Base-by-base conservation (phyloP, 2,329 filamentous ascomycete species). In the Aspergillus sp. region DNA sequence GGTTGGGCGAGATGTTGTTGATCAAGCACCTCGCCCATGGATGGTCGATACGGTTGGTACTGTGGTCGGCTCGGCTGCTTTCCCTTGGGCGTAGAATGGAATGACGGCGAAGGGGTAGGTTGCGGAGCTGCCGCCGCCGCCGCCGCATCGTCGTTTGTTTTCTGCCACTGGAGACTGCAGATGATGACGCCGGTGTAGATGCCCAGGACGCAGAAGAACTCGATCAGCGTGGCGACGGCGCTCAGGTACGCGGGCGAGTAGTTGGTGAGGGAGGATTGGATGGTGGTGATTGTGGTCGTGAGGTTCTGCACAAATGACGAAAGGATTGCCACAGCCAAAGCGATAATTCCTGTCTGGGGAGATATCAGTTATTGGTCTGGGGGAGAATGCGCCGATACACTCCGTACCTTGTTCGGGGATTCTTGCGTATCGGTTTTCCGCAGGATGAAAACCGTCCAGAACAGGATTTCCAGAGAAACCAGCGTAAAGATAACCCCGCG, bases 391-490 rank as follows among this genome's bases (percentile, higher is more conserved):
- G 22, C 32, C 30, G n/a, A 35, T n/a, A 11, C 14, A 2, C 35
- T 38, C 8, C 26, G 32, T 45, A 47, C 45, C 35, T 48, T 41
- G 14, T 16, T 48, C 13, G 4, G 4, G 6, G 14, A 10, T 26
- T 13, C 1, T 3, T 17, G 5, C 10, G 35, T n/a, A 19, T 14
- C 14, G n/a, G 9, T 6, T 32, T n/a, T 48, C 19, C 51, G 38
- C 6, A 47, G 36, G n/a, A 57, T 43, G 44, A 60, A 61, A 11
- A 60, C 47, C 1, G 49, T n/a, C 57, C 60, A 64, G 5, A 47
- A 44, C 6, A 65, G 35, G 10, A 64, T 54, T 40, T 66, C 63
- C 51, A 63, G 5, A 2, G 63, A 59, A 4, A 58, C 36, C 2
- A 60, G 3, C 51, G 55, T 63, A 19, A 50, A 61, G 9, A 63